phyloP scores from a whole-genome alignment of 2,329 filamentous ascomycete genomes.

The Ophiobolus disseminans region DNA sequence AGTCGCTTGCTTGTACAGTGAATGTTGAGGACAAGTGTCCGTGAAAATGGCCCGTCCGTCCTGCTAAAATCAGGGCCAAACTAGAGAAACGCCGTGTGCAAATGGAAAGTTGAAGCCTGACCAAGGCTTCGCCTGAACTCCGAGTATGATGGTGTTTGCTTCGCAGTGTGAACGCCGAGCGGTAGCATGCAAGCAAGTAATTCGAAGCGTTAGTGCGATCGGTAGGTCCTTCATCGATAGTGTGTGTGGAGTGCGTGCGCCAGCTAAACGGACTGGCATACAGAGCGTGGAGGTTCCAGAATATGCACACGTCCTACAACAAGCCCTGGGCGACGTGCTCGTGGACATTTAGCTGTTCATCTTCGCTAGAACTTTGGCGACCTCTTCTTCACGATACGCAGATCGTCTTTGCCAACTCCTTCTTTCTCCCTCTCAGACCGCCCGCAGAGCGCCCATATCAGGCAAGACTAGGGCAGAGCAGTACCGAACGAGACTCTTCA shows the following conservation, averaged over 20 bases:
- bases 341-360: no score
- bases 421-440: no score
- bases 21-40: conserved; percentile 27
- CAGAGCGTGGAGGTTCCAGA: no score
- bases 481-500: conserved; percentile 37
- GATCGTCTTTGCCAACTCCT: no score
- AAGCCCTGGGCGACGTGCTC: no score
- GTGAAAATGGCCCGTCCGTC: neutral
- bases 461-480: no score
- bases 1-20: conserved; percentile 23
- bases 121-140: conserved; percentile 7
- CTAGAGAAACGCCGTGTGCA: neutral
- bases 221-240: neutral
- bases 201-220: neutral
- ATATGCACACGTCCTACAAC: no score
- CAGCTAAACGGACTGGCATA: no score
- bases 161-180: conserved; percentile 2
- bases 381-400: no score
- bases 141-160: conserved; percentile 7
- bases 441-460: no score
- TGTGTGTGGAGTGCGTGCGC: no score
- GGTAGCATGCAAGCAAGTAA: neutral
- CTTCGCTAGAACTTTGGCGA: no score
- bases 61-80: neutral
- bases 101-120: conserved; percentile 3